Conservation (phyloP, 495 filamentous ascomycete species). For the Aspergillus diversus region DNA sequence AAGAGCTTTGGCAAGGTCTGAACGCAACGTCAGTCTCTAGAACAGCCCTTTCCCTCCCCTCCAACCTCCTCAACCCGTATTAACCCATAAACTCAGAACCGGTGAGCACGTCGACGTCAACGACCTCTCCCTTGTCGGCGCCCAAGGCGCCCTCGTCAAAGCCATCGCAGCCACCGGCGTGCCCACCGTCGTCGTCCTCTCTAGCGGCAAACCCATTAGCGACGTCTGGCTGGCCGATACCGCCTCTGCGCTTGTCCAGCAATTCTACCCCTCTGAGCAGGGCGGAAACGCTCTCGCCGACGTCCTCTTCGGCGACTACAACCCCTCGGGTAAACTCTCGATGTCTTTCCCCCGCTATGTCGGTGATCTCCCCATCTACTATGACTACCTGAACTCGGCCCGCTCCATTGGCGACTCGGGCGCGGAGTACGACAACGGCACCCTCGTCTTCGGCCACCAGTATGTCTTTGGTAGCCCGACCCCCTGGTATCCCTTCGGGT, state of each 20-base stretch:
- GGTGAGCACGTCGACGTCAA: conserved; percentile 72
- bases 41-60: background rate
- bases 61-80: background rate
- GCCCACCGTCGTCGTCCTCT: conserved; percentile 70
- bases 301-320: conserved; percentile 67
- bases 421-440: conserved; percentile 53
- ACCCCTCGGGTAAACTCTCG: conserved; percentile 68
- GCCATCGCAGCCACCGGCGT: conserved; percentile 66
- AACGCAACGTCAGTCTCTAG: conserved; percentile 59
- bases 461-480: conserved; percentile 63
- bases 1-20: conserved; percentile 65
- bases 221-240: conserved; percentile 66
- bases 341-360: conserved; percentile 68
- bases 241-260: conserved; percentile 65
- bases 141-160: conserved; percentile 64
- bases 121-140: conserved; percentile 67
- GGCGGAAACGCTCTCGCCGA: conserved; percentile 67
- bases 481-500: conserved; percentile 69
- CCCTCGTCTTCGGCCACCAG: conserved; percentile 64
- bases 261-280: conserved; percentile 72
- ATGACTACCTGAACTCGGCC: conserved; percentile 72
- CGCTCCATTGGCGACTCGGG: conserved; percentile 56
- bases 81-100: conserved; percentile 46
- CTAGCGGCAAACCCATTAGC: conserved; percentile 69
- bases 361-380: conserved; percentile 68